Base-by-base conservation (phyloP, 176 grass and related monocot genomes). In the Triticum monococcum region DNA sequence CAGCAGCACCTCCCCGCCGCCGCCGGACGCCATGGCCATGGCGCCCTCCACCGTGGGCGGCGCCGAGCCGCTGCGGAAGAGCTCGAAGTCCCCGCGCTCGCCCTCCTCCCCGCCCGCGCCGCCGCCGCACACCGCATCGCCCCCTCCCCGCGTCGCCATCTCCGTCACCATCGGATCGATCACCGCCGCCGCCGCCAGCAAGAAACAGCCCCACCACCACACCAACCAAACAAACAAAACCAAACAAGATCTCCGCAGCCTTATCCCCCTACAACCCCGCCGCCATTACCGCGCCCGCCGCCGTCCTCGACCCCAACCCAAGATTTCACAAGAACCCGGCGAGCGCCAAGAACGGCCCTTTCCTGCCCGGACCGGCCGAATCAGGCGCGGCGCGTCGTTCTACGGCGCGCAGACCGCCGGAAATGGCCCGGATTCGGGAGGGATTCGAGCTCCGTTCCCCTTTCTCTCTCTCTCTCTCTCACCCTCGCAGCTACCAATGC, bases 1-100 rank as follows among this genome's bases (percentile, higher is more conserved):
- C 43, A 89, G 45, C 13, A 81, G 84, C 60, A 86, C 45, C 16
- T 83, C 85, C 12, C 88, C 84, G 79, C 6, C 87, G 43, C 54
- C 37, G 16, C 66, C 89, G 26, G 70, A 79, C 35, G 86, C 87
- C 63, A 72, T 56, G 30, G 45, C 81, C 35, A 88, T 84, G 65
- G 80, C 87, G 66, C 92, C 89, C 52, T 97, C 90, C 0, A 95
- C 88, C 9, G 90, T 91, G 2, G 92, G 92, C 69, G 92, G 95
- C 37, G 95, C 91, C 11, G 95, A 95, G 82, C 93, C 92, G 70
- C 89, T 97, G 26, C 92, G 92, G 81, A 90, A 94, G 43, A 90
- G 78, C 85, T 95, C 90, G 5, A 95, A 80, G 72, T 95, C 91
- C 35, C 84, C 91, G 66, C 86, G 84, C 65, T 91, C 91, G 52